A percentile compares a stretch with the other conserved stretches of the same genome.
Evolutionary conservation across 2,329 filamentous ascomycete genomes (phyloP).

Genomic region (Ustulina deusta): DNA sequence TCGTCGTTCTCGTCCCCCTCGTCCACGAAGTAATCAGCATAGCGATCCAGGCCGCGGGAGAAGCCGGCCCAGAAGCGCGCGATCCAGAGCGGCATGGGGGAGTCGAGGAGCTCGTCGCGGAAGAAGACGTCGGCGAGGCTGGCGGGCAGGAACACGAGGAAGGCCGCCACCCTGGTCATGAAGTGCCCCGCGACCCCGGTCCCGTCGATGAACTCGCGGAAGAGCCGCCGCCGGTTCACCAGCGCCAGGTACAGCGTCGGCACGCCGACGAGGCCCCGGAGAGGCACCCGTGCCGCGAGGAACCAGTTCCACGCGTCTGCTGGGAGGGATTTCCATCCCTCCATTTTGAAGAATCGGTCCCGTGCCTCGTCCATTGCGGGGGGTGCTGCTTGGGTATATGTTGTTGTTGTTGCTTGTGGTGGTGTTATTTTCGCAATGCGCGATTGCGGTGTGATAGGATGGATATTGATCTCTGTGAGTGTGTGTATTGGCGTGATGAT

Average conservation of each 20-base stretch:
- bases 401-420: not conserved
- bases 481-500: slow-evolving; percentile 4
- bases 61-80: not conserved
- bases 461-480: too few relatives aligned
- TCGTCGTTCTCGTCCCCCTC: not conserved
- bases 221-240: not conserved
- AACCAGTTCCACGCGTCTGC: not conserved
- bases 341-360: not conserved
- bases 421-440: not conserved
- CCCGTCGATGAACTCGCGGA: too few relatives aligned
- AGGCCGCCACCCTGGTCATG: not conserved
- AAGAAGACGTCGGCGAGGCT: not conserved
- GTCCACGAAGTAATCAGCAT: too few relatives aligned
- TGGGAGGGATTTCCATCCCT: not conserved
- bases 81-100: not conserved
- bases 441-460: not conserved
- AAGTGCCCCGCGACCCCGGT: too few relatives aligned
- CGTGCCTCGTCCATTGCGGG: too few relatives aligned
- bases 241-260: not conserved
- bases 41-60: not conserved
- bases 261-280: not conserved
- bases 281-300: not conserved
- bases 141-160: not conserved
- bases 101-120: not conserved
- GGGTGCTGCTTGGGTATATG: not conserved